phyloP scores from a whole-genome alignment of 352 stramenopile species.

The Pythium monospermum region DNA sequence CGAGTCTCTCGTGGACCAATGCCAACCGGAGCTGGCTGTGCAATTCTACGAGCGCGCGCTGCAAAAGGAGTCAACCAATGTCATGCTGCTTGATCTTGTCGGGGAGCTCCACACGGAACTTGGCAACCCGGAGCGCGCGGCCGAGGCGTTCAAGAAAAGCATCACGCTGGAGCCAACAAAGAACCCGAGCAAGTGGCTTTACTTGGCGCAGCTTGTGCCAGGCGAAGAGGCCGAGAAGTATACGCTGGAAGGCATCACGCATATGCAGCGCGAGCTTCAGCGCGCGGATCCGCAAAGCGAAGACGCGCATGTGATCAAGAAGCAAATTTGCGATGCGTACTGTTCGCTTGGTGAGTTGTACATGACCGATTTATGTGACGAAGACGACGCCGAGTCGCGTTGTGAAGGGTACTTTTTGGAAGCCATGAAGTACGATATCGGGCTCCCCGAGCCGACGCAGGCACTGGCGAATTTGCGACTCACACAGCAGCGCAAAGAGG shows the following conservation, averaged over 20 bases:
- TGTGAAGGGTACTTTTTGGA: constrained; percentile 90
- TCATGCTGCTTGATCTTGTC: constrained; percentile 66
- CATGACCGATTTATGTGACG: constrained; percentile 95
- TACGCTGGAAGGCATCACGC: constrained; percentile 61
- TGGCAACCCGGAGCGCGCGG: constrained; percentile 70
- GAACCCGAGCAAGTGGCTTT: constrained; percentile 84
- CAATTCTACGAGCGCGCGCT: constrained; percentile 84
- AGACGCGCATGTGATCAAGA: constrained; percentile 63
- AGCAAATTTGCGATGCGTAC: constrained; percentile 92
- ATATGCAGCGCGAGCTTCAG: constrained; percentile 57
- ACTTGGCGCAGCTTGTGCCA: constrained; percentile 70
- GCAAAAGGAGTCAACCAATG: constrained; percentile 61
- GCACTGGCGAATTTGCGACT: constrained; percentile 93
- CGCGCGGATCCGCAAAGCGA: constrained; percentile 31
- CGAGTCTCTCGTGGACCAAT: constrained; percentile 80
- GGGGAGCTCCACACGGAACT: constrained; percentile 82
- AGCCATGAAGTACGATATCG: constrained; percentile 89
- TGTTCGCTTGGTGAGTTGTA: constrained; percentile 96
- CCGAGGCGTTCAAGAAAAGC: constrained; percentile 68
- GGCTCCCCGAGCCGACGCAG: constrained; percentile 90
- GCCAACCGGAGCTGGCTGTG: constrained; percentile 75
- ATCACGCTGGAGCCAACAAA: constrained; percentile 55
- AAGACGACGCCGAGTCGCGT: constrained; percentile 88
- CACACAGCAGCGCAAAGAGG: constrained; percentile 89
- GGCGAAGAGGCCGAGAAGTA: constrained; percentile 72